Conservation (phyloP, 1,139 yeast genomes). For the Hemisphaericaspora xylanilytica region DNA sequence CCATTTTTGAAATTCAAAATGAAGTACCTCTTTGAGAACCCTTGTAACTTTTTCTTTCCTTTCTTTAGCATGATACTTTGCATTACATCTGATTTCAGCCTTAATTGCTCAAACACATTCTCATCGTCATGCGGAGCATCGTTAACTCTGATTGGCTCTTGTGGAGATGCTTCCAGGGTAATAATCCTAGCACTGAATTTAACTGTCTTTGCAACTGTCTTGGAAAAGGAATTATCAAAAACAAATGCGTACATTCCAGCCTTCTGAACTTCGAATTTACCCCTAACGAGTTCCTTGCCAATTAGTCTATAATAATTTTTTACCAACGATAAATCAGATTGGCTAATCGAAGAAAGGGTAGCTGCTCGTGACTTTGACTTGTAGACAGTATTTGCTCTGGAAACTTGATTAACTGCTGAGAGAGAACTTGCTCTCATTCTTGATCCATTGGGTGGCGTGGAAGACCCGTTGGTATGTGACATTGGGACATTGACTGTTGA, state of each 20-base stretch:
- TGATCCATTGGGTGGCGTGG: conserved; percentile 9
- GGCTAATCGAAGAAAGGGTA: conserved; percentile 32
- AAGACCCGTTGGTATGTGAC: not conserved
- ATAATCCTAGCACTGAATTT: conserved; percentile 58
- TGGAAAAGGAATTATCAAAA: conserved; percentile 88
- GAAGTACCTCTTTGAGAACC: conserved; percentile 82
- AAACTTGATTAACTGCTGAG: conserved; percentile 38
- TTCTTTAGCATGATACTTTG: conserved; percentile 75
- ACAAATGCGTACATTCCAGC: conserved; percentile 82
- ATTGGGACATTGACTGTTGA: conserved; percentile 1
- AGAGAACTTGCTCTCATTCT: conserved; percentile 35
- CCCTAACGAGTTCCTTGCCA: conserved; percentile 60
- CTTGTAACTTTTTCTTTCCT: conserved; percentile 76
- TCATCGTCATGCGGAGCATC: conserved; percentile 6
- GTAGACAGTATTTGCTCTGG: conserved; percentile 33
- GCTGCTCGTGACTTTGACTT: conserved; percentile 38
- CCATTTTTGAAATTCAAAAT: conserved; percentile 80
- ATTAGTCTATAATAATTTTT: conserved; percentile 48
- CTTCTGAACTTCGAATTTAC: conserved; percentile 52
- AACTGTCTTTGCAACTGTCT: conserved; percentile 78
- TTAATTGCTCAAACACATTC: conserved; percentile 1
- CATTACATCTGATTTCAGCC: conserved; percentile 48
- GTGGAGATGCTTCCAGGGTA: conserved; percentile 6
- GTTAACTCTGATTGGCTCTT: not conserved
- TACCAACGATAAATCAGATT: conserved; percentile 38